Conservation (phyloP, 2,329 filamentous ascomycete species). For the Metarhizium anisopliae region DNA sequence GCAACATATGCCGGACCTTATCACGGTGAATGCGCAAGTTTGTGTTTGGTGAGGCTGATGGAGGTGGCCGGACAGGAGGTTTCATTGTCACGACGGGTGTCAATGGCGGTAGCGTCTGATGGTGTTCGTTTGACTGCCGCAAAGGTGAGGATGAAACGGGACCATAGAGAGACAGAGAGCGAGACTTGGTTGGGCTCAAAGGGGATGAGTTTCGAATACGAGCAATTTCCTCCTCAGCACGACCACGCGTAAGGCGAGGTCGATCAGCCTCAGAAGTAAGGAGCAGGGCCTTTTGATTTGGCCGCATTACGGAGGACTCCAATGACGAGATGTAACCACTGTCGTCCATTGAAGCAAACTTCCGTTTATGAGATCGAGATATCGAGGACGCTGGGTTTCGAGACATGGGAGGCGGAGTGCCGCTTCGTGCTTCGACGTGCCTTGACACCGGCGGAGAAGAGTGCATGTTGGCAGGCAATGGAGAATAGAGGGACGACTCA, state of each 20-base stretch:
- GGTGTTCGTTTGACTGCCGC: slow-evolving; percentile 44
- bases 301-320: slow-evolving; percentile 78
- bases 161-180: slow-evolving; percentile 41
- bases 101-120: slow-evolving; percentile 60
- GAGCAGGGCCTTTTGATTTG: slow-evolving; percentile 53
- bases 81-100: slow-evolving; percentile 82
- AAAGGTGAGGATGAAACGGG: slow-evolving; percentile 61
- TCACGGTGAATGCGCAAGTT: slow-evolving; percentile 84
- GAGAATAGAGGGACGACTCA: slow-evolving; percentile 57
- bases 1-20: slow-evolving; percentile 70
- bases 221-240: slow-evolving; percentile 92
- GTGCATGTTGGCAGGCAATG: slow-evolving; percentile 61
- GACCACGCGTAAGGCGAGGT: slow-evolving; percentile 75
- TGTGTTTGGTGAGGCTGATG: slow-evolving; percentile 86
- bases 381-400: slow-evolving; percentile 55
- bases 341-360: slow-evolving; percentile 73
- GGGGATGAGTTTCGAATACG: slow-evolving; percentile 87
- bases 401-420: slow-evolving; percentile 66
- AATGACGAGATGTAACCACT: slow-evolving; percentile 96
- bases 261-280: slow-evolving; percentile 73
- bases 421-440: slow-evolving; percentile 48
- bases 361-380: slow-evolving; percentile 62
- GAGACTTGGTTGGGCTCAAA: slow-evolving; percentile 74
- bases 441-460: slow-evolving; percentile 81
- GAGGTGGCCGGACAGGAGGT: slow-evolving; percentile 42